Evolutionary conservation across 371 early-diverging fungal species (phyloP).

Genomic region (Mucor ambiguus): DNA sequence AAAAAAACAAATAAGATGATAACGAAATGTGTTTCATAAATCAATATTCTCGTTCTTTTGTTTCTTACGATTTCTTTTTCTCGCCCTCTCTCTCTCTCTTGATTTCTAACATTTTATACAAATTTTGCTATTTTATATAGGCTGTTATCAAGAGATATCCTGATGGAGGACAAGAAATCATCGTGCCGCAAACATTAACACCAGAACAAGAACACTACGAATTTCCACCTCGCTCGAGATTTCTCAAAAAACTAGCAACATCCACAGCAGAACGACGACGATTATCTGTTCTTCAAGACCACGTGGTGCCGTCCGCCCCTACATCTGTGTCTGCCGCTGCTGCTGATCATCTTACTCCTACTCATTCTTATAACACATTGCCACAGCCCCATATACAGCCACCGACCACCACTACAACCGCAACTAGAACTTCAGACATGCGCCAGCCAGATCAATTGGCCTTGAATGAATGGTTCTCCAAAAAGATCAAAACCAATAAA

Average conservation of each 20-base stretch:
- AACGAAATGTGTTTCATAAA: conserved; percentile 18
- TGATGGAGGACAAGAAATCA: conserved; percentile 49
- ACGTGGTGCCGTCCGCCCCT: conserved; percentile 9
- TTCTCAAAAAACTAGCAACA: conserved; percentile 43
- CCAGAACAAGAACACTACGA: conserved; percentile 50
- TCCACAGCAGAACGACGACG: conserved; percentile 28
- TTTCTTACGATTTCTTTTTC: background rate
- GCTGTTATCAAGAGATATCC: conserved; percentile 42
- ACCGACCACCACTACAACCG: background rate
- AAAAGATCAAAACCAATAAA: conserved; percentile 15
- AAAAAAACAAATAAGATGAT: conserved; percentile 6
- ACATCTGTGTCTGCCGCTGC: background rate
- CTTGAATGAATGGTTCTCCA: conserved; percentile 43
- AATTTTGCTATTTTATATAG: conserved; percentile 20
- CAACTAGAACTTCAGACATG: background rate
- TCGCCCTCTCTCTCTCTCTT: background rate
- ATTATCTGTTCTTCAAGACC: conserved; percentile 22
- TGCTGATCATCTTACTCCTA: conserved; percentile 8
- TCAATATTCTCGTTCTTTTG: conserved; percentile 8
- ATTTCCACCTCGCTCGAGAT: conserved; percentile 49
- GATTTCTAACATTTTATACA: background rate
- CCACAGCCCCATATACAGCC: background rate
- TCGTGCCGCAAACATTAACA: conserved; percentile 49
- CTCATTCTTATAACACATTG: conserved; percentile 7
- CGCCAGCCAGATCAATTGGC: conserved; percentile 37